A percentile compares a stretch with the other conserved stretches of the same genome.
Conservation (phyloP, 805 yeast species). For the Wickerhamomyces canadensis region DNA sequence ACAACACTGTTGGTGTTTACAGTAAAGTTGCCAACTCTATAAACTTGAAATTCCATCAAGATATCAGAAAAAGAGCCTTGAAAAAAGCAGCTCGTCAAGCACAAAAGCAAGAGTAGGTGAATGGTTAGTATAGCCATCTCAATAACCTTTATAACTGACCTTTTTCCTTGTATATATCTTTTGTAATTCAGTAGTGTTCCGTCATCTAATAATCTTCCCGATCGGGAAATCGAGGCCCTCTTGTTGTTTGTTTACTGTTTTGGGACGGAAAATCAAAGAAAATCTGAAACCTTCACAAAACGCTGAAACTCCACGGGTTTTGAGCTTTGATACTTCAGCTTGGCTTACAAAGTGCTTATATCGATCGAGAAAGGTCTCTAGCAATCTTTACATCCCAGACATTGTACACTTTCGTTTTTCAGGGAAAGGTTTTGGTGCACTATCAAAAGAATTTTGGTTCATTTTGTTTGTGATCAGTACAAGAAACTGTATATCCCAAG, state of each 20-base stretch:
- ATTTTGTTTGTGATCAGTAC: slow-evolving; percentile 1
- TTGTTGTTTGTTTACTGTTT: slow-evolving; percentile 11
- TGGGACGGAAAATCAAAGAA: background rate
- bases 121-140: no score
- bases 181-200: no score
- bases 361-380: no score
- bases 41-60: slow-evolving; percentile 72
- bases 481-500: no score
- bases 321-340: no score
- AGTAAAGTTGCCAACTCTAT: slow-evolving; percentile 61
- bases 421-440: no score
- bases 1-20: slow-evolving; percentile 75
- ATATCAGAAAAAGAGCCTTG: slow-evolving; percentile 78
- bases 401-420: no score
- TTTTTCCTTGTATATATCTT: background rate
- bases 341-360: no score
- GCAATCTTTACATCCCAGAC: no score
- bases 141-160: background rate
- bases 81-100: slow-evolving; percentile 55
- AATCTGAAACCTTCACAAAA: background rate
- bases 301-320: background rate
- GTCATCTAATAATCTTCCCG: slow-evolving; percentile 2
- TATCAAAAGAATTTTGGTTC: no score
- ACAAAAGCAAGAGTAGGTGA: no score
- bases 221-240: slow-evolving; percentile 7